A percentile compares a stretch with the other conserved stretches of the same genome.
These are phyloP conservation scores for Mrakia blollopis DNA, from an alignment of 768 basidiomycete genomes.

Conservation along the genomic window DNA sequence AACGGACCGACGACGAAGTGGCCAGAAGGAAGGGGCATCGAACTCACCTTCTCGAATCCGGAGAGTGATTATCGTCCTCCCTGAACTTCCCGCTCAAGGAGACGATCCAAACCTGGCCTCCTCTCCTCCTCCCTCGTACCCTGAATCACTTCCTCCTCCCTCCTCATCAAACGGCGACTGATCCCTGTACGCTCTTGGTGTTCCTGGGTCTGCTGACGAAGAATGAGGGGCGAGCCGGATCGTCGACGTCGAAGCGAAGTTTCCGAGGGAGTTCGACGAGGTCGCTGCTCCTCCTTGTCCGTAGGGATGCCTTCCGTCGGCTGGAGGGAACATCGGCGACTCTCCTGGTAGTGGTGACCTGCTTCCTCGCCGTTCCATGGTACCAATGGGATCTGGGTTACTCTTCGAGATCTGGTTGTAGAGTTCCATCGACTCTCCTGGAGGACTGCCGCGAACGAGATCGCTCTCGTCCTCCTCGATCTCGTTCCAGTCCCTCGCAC, in stretches of 20 bases:
- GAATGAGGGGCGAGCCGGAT: background rate
- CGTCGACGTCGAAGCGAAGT: slow-evolving; percentile 8
- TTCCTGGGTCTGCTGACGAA: background rate
- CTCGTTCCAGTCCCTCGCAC: background rate
- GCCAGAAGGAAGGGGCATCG: background rate
- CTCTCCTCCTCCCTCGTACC: background rate
- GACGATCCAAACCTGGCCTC: background rate
- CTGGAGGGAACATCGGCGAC: background rate
- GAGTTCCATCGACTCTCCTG: slow-evolving; percentile 6
- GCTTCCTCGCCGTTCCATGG: background rate
- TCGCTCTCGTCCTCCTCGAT: slow-evolving; percentile 16
- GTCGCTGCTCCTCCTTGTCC: background rate
- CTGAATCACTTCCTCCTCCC: background rate
- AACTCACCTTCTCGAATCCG: background rate
- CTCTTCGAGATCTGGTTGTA: background rate
- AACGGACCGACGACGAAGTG: background rate
- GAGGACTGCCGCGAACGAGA: background rate
- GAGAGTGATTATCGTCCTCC: background rate
- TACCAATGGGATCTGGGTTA: background rate
- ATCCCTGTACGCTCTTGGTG: background rate
- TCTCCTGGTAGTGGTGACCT: background rate
- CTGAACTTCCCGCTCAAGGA: slow-evolving; percentile 14
- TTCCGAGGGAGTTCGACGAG: background rate
- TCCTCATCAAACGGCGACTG: background rate
- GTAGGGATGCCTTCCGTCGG: background rate